Conservation (phyloP, 1,284 basidiomycete species). For the Vanrija pseudolonga region DNA sequence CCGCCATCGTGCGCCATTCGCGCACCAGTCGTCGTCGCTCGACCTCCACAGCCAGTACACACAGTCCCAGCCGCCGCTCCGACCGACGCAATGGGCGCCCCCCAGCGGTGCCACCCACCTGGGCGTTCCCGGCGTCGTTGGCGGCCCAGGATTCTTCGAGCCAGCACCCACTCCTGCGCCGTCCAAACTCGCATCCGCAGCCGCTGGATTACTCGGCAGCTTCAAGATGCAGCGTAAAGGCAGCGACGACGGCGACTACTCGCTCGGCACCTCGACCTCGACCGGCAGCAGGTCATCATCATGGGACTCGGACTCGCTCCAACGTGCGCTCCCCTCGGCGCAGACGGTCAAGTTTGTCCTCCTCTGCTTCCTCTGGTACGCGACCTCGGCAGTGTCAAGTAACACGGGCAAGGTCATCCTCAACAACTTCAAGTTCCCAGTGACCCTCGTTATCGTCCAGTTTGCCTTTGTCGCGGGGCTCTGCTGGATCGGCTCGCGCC, state of each 20-base stretch:
- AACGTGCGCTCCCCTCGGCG: conserved; percentile 21
- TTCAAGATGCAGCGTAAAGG: conserved; percentile 8
- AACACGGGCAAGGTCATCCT: conserved; percentile 52
- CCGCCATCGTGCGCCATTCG: conserved; percentile 41
- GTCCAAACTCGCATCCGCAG: conserved; percentile 1
- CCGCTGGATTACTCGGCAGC: conserved; percentile 1
- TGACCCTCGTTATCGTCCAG: conserved; percentile 85
- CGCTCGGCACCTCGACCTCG: background rate
- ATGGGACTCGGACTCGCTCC: background rate
- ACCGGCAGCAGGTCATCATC: background rate
- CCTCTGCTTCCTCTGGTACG: conserved; percentile 50
- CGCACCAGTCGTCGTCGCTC: conserved; percentile 26
- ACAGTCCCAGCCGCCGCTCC: too few relatives aligned
- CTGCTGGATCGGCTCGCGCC: conserved; percentile 74
- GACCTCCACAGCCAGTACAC: conserved; percentile 8
- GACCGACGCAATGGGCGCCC: background rate
- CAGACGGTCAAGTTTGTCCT: conserved; percentile 45
- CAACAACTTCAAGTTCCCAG: conserved; percentile 48
- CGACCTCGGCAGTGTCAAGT: conserved; percentile 48
- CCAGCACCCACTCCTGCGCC: background rate
- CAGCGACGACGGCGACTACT: conserved; percentile 5
- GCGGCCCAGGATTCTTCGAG: conserved; percentile 13
- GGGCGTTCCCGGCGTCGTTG: background rate
- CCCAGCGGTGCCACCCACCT: background rate
- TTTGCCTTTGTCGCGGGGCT: conserved; percentile 89